Percentiles rank a stretch among this genome's conserved stretches.
These are phyloP conservation scores for Clathrus columnatus DNA, from an alignment of 768 basidiomycete genomes.

Conservation along the genomic window DNA sequence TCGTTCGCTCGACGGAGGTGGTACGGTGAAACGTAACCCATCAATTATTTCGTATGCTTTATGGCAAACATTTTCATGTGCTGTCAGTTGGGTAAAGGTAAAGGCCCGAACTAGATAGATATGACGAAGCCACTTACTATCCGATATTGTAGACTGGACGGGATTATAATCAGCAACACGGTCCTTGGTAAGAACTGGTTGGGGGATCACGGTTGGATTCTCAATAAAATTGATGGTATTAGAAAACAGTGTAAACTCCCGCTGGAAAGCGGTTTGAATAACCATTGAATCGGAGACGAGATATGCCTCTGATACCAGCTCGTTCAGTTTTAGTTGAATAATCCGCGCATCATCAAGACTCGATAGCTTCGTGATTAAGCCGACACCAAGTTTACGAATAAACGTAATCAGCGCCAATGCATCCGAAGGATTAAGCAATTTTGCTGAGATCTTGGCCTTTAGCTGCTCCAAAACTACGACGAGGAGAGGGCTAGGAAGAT, in stretches of 20 bases:
- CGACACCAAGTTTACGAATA: slow-evolving; percentile 51
- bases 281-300: slow-evolving; percentile 27
- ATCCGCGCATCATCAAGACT: slow-evolving; percentile 31
- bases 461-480: slow-evolving; percentile 77
- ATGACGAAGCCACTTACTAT: slow-evolving; percentile 32
- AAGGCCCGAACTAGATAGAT: not conserved
- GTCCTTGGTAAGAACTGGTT: not conserved
- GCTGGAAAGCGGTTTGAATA: slow-evolving; percentile 28
- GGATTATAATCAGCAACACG: slow-evolving; percentile 10
- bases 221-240: slow-evolving; percentile 27
- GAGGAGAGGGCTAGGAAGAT: slow-evolving; percentile 58
- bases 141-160: slow-evolving; percentile 38
- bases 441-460: slow-evolving; percentile 51
- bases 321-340: slow-evolving; percentile 30
- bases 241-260: slow-evolving; percentile 37
- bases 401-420: slow-evolving; percentile 55
- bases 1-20: slow-evolving; percentile 26
- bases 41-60: slow-evolving; percentile 55
- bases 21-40: slow-evolving; percentile 44
- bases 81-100: not conserved
- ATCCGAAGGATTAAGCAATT: slow-evolving; percentile 49
- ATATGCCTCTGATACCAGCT: slow-evolving; percentile 20
- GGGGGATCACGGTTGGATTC: slow-evolving; percentile 12
- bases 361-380: slow-evolving; percentile 46
- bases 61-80: not conserved